Conservation (phyloP, 805 yeast species). For the Metschnikowia kunwiensis region DNA sequence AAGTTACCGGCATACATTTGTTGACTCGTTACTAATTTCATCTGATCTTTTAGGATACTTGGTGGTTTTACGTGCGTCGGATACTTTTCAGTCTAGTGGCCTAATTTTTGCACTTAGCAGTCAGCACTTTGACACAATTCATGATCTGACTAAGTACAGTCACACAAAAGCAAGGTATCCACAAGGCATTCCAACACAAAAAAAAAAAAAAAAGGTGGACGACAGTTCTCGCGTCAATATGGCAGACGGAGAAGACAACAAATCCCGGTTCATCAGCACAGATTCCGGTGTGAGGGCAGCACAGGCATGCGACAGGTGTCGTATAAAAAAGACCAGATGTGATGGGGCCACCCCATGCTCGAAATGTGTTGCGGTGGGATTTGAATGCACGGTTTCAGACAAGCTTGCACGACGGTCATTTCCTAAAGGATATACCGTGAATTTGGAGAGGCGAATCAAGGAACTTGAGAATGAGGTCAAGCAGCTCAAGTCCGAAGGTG, state of each 20-base stretch:
- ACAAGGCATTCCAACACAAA: too few species aligned
- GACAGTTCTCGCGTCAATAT: background rate
- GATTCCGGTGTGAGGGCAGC: slow-evolving; percentile 51
- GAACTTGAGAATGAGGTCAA: slow-evolving; percentile 52
- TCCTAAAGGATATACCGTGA: slow-evolving; percentile 79
- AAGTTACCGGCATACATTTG: too few species aligned
- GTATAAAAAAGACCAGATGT: slow-evolving; percentile 73
- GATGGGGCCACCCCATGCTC: slow-evolving; percentile 72
- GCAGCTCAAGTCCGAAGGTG: slow-evolving; percentile 8
- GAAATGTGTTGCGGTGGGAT: slow-evolving; percentile 62
- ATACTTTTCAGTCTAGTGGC: too few species aligned
- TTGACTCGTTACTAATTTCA: too few species aligned
- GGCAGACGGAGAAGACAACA: slow-evolving; percentile 9
- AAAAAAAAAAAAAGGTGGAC: too few species aligned
- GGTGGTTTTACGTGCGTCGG: too few species aligned
- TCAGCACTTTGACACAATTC: too few species aligned
- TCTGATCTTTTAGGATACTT: too few species aligned
- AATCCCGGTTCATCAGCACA: slow-evolving; percentile 29
- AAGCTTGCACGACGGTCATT: slow-evolving; percentile 72
- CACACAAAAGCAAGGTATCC: too few species aligned
- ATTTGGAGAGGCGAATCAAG: slow-evolving; percentile 59
- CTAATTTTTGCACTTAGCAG: too few species aligned
- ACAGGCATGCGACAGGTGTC: slow-evolving; percentile 81
- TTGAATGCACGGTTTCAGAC: slow-evolving; percentile 69
- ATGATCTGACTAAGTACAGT: too few species aligned